Conservation (phyloP, 2,329 filamentous ascomycete genomes). For the Tolypocladium amazonense region DNA sequence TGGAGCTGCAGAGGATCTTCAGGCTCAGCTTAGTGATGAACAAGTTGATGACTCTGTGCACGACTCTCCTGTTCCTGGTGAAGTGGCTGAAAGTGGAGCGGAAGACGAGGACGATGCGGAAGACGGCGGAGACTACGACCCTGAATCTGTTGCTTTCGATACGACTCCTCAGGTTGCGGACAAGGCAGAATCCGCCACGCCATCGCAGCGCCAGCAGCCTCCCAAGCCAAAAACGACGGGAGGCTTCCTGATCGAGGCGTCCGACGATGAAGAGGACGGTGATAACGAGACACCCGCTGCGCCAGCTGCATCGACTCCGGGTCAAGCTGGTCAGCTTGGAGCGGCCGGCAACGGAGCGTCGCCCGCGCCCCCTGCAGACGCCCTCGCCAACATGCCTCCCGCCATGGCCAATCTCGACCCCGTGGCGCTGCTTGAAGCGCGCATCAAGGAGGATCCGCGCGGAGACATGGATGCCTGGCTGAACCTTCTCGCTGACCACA, state of each 20-base stretch:
- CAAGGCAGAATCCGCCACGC: slow-evolving; percentile 14
- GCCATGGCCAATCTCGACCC: slow-evolving; percentile 47
- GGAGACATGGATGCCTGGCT: slow-evolving; percentile 92
- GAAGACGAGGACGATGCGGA: slow-evolving; percentile 42
- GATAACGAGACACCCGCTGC: slow-evolving; percentile 24
- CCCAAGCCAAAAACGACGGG: slow-evolving; percentile 49
- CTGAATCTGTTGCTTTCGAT: slow-evolving; percentile 40
- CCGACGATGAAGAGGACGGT: slow-evolving; percentile 50
- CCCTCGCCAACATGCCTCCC: slow-evolving; percentile 21
- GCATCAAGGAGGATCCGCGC: slow-evolving; percentile 83
- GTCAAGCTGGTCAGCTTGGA: slow-evolving; percentile 8
- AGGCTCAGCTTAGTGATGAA: slow-evolving; percentile 44
- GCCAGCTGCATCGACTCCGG: slow-evolving; percentile 3
- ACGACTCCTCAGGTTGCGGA: slow-evolving; percentile 26
- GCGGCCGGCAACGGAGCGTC: slow-evolving; percentile 9
- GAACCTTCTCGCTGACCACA: slow-evolving; percentile 74
- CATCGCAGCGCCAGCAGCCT: slow-evolving; percentile 16
- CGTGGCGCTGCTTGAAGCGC: slow-evolving; percentile 74
- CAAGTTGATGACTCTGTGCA: slow-evolving; percentile 40
- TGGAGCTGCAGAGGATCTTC: slow-evolving; percentile 44
- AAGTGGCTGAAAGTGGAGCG: slow-evolving; percentile 33
- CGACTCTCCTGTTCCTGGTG: slow-evolving; percentile 37
- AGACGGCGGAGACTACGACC: slow-evolving; percentile 48
- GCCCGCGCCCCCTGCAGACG: slow-evolving; percentile 10
- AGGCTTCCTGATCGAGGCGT: slow-evolving; percentile 50